Evolutionary conservation across 495 filamentous ascomycete genomes (phyloP).

Genomic region (Penicillium lividum): DNA sequence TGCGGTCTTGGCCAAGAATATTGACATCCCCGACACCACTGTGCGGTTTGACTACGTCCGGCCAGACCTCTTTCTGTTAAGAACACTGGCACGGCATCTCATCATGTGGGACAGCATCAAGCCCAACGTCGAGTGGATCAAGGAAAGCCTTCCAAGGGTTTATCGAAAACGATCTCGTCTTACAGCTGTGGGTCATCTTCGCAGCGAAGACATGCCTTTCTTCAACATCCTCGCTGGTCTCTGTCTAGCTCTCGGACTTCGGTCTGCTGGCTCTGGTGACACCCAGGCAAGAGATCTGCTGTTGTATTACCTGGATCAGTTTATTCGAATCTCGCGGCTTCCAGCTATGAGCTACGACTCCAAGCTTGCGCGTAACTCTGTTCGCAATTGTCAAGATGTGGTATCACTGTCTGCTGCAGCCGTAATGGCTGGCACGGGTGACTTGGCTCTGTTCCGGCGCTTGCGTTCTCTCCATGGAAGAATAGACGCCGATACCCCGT

Average conservation of each 20-base stretch:
- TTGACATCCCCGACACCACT: slow-evolving; percentile 86
- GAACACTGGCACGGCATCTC: slow-evolving; percentile 85
- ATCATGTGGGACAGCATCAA: slow-evolving; percentile 90
- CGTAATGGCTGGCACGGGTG: slow-evolving; percentile 95
- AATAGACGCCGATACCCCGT: slow-evolving; percentile 80
- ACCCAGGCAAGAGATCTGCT: slow-evolving; percentile 73
- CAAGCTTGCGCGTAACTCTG: slow-evolving; percentile 75
- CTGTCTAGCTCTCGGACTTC: slow-evolving; percentile 80
- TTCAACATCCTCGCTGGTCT: slow-evolving; percentile 90
- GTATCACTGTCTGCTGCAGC: slow-evolving; percentile 77
- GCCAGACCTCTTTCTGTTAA: slow-evolving; percentile 87
- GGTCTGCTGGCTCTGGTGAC: slow-evolving; percentile 82
- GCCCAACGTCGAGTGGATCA: slow-evolving; percentile 71
- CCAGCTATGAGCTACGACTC: slow-evolving; percentile 73
- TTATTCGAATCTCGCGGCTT: slow-evolving; percentile 74
- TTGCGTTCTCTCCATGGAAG: slow-evolving; percentile 85
- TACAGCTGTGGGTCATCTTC: slow-evolving; percentile 53
- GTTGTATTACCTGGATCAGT: slow-evolving; percentile 80
- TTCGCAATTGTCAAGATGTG: slow-evolving; percentile 86
- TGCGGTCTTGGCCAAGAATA: slow-evolving; percentile 81
- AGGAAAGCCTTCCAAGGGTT: slow-evolving; percentile 64
- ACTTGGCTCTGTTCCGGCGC: slow-evolving; percentile 84
- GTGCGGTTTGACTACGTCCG: slow-evolving; percentile 93
- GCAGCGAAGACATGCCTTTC: slow-evolving; percentile 81
- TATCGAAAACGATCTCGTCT: slow-evolving; percentile 61